phyloP scores from a whole-genome alignment of 306 rosid species.

The Abrus pulchellus region DNA sequence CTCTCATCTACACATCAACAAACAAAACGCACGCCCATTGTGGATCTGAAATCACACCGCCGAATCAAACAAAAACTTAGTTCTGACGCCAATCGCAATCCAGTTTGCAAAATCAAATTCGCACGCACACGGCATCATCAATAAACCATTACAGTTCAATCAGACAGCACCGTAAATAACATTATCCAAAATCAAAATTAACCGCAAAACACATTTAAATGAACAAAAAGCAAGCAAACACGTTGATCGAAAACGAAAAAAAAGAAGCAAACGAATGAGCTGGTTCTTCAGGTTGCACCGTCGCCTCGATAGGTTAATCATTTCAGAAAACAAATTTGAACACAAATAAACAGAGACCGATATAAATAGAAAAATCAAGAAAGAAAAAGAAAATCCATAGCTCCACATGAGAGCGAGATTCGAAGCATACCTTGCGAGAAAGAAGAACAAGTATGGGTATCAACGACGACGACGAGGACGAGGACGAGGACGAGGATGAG shows the following conservation, averaged over 20 bases:
- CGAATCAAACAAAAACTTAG: constrained; percentile 43
- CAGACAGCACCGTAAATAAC: neutral
- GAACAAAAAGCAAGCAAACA: constrained; percentile 13
- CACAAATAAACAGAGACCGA: neutral
- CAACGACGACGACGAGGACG: constrained; percentile 35
- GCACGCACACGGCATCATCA: constrained; percentile 3
- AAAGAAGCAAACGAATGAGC: constrained; percentile 37
- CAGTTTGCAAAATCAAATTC: constrained; percentile 42
- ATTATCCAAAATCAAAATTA: neutral
- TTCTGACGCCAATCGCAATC: constrained; percentile 42
- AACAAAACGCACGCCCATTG: neutral
- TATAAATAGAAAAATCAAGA: neutral
- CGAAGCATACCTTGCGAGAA: constrained; percentile 42
- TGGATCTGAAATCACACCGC: constrained; percentile 40
- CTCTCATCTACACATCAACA: constrained; percentile 18
- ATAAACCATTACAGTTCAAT: constrained; percentile 32
- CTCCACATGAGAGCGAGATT: neutral
- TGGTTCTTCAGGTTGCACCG: constrained; percentile 29
- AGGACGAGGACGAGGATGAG: constrained; percentile 33
- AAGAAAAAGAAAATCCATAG: neutral
- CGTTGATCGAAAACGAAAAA: constrained; percentile 34
- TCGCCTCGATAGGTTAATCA: constrained; percentile 22
- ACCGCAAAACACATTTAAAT: neutral
- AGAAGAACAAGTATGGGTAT: constrained; percentile 22
- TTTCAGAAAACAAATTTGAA: constrained; percentile 26